A percentile compares a stretch with the other conserved stretches of the same genome.
Evolutionary conservation across 352 stramenopile species (phyloP).

Genomic region (Stephanocyclus meneghinianus): DNA sequence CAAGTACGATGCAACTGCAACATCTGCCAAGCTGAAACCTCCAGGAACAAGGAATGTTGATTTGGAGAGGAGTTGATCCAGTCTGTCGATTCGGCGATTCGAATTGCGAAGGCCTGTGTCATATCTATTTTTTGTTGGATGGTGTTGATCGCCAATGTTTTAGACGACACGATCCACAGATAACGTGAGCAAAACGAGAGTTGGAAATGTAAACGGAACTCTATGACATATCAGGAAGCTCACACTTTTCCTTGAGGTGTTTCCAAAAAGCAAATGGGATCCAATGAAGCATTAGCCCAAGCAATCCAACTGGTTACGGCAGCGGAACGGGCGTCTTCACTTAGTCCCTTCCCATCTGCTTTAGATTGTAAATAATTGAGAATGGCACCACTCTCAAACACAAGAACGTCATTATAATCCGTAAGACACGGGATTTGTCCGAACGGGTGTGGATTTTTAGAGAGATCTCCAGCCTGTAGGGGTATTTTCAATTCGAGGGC

Average conservation of each 20-base stretch:
- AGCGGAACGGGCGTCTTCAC: conserved; percentile 34
- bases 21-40: conserved; percentile 73
- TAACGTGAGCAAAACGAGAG: neutral
- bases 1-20: conserved; percentile 78
- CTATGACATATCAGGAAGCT: conserved; percentile 12
- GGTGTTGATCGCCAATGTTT: neutral
- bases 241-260: conserved; percentile 79
- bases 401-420: conserved; percentile 59
- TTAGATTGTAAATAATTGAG: conserved; percentile 75
- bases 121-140: conserved; percentile 41
- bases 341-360: conserved; percentile 33
- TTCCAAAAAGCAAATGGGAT: conserved; percentile 84
- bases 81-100: conserved; percentile 60
- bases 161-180: neutral
- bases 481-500: conserved; percentile 66
- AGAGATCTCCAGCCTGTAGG: conserved; percentile 62
- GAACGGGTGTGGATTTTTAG: conserved; percentile 80
- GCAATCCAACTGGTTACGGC: conserved; percentile 71
- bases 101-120: conserved; percentile 73
- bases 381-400: conserved; percentile 83
- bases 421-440: conserved; percentile 79
- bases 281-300: conserved; percentile 81
- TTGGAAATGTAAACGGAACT: neutral
- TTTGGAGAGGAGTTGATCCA: conserved; percentile 68
- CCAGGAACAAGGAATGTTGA: conserved; percentile 60